Evolutionary conservation across 768 basidiomycete genomes (phyloP), one percentile per base, ranked within the genome.

Genomic region (Mycena epipterygia): DNA sequence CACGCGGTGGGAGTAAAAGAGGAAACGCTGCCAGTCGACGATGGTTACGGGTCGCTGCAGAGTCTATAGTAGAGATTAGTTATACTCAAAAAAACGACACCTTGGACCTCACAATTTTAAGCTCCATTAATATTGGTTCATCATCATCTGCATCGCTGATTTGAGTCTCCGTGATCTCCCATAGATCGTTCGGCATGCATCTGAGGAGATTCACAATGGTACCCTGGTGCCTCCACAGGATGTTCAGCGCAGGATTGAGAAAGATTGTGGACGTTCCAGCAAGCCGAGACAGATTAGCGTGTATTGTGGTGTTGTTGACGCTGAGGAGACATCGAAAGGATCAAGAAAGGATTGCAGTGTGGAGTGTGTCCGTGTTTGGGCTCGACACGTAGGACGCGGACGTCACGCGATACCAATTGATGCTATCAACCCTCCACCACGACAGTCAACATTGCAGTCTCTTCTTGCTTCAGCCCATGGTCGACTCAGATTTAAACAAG

Each of bases 181-280:
- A 60, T 21, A 60, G 42, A 60, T 48, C 58, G 27, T 4, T n/a
- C 17, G 58, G 58, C 58, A 60, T 60, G 30, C 29, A 32, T 12
- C 30, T 44, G 6, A 60, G 58, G 7, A 60, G 5, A 13, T 30
- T 19, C 4, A 60, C 19, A 8, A 60, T 30, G 13, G 58, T 60
- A 11, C 25, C 29, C 32, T 60, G 58, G 9, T 46, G 17, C 17
- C n/a, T 30, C 58, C 58, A 60, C 32, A 46, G 23, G 9, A 60
- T 3, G 14, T 44, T 48, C 9, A 60, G 58, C 6, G 58, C 39
- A 8, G 57, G 57, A 44, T 59, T 12, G 39, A 42, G 39, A 44
- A 59, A 59, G 11, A 37, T 44, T 7, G 27, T 42, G 3, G 57
- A 29, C 12, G 57, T 59, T 44, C 57, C 44, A 5, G 57, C 57